These are phyloP conservation scores for Pelargonium cotyledonis DNA, from an alignment of 441 rosid species.

Conservation along the genomic window DNA sequence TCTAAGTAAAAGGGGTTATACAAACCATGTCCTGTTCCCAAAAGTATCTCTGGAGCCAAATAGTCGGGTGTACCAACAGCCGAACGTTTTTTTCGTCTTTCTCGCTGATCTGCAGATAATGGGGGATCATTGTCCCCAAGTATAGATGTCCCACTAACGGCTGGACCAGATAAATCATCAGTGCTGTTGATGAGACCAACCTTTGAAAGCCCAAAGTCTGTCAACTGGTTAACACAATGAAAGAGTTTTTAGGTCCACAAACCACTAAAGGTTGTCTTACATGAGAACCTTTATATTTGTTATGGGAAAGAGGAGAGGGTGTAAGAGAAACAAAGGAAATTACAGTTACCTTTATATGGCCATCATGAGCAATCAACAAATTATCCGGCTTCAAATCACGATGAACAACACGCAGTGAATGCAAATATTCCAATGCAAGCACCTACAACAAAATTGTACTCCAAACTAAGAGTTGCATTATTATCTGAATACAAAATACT, in stretches of 20 bases:
- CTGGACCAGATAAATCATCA: conserved; percentile 95
- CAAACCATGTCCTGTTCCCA: conserved; percentile 99
- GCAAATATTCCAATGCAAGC: conserved; percentile 94
- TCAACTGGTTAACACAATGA: conserved; percentile 58
- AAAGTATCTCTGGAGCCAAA: conserved; percentile 99
- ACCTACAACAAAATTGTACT: conserved; percentile 41
- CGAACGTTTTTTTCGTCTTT: conserved; percentile 89
- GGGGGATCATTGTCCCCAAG: conserved; percentile 79
- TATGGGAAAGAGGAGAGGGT: not conserved
- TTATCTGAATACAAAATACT: not conserved
- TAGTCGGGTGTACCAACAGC: conserved; percentile 99
- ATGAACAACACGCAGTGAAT: conserved; percentile 92
- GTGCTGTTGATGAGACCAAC: conserved; percentile 99
- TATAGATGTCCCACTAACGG: conserved; percentile 73
- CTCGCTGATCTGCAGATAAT: conserved; percentile 58
- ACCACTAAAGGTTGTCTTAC: conserved; percentile 6
- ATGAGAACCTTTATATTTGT: not conserved
- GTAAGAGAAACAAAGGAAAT: conserved; percentile 8
- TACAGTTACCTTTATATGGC: conserved; percentile 86
- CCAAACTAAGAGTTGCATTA: conserved; percentile 14
- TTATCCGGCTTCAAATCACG: conserved; percentile 99
- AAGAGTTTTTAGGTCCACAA: conserved; percentile 8
- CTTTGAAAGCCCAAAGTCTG: conserved; percentile 98
- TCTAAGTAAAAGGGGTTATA: conserved; percentile 30
- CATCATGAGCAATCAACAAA: conserved; percentile 98